Conservation (phyloP, 352 stramenopile species). For the Phytophthora kernoviae region DNA sequence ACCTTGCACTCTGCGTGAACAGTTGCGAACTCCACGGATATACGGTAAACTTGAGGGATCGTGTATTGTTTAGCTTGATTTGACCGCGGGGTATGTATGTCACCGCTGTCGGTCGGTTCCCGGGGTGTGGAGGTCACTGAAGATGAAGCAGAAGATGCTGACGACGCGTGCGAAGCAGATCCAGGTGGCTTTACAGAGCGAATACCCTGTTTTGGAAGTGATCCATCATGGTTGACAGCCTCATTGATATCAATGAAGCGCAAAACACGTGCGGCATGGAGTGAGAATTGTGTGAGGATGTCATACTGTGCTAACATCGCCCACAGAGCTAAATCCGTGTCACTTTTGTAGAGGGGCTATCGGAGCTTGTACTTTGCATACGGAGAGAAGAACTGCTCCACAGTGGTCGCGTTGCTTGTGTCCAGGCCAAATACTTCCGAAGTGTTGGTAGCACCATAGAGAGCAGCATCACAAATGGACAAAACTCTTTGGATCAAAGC, state of each 20-base stretch:
- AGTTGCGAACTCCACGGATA: conserved; percentile 57
- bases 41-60: conserved; percentile 58
- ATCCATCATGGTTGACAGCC: conserved; percentile 34
- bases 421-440: conserved; percentile 61
- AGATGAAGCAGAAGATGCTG: conserved; percentile 21
- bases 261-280: conserved; percentile 36
- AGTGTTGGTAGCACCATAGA: conserved; percentile 61
- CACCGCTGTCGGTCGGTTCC: conserved; percentile 1
- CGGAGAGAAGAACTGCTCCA: conserved; percentile 36
- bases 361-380: conserved; percentile 14
- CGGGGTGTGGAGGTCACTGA: conserved; percentile 22
- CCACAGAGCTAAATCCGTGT: conserved; percentile 29
- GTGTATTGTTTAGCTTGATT: background rate
- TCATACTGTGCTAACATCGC: conserved; percentile 58
- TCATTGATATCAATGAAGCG: conserved; percentile 54
- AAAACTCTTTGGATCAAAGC: conserved; percentile 13
- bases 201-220: background rate
- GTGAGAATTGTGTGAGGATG: conserved; percentile 37
- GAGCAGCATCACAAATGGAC: conserved; percentile 70
- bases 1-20: conserved; percentile 54
- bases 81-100: conserved; percentile 8
- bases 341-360: conserved; percentile 12
- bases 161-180: conserved; percentile 24
- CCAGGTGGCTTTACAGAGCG: conserved; percentile 6
- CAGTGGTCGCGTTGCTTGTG: conserved; percentile 36